A percentile compares a stretch with the other conserved stretches of the same genome.
These are phyloP conservation scores for Phytophthora niederhauseri DNA, from an alignment of 352 stramenopile species.

Conservation along the genomic window DNA sequence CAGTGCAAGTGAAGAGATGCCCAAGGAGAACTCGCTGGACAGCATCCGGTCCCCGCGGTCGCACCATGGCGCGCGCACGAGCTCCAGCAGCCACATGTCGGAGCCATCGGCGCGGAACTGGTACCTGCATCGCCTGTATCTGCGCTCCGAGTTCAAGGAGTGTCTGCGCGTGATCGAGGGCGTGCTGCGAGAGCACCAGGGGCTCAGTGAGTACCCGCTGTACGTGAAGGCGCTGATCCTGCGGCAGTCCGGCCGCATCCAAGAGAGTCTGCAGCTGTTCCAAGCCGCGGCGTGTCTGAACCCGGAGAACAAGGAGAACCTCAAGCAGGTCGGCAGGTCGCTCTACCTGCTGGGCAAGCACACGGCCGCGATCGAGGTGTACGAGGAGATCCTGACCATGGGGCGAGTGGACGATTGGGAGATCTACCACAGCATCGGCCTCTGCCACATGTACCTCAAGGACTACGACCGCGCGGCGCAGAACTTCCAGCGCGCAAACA, in stretches of 20 bases:
- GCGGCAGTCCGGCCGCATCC: slow-evolving; percentile 86
- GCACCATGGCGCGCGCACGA: slow-evolving; percentile 32
- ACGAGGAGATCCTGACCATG: slow-evolving; percentile 90
- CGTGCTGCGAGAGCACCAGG: slow-evolving; percentile 81
- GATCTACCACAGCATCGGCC: slow-evolving; percentile 92
- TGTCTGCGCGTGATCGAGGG: slow-evolving; percentile 92
- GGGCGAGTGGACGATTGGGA: slow-evolving; percentile 91
- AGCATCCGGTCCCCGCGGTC: slow-evolving; percentile 63
- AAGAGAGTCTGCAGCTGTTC: slow-evolving; percentile 92
- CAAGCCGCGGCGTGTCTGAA: slow-evolving; percentile 93
- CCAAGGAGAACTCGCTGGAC: slow-evolving; percentile 43
- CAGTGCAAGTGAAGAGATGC: slow-evolving; percentile 1
- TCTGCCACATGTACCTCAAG: slow-evolving; percentile 94
- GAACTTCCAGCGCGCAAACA: slow-evolving; percentile 92
- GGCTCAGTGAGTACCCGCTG: slow-evolving; percentile 92
- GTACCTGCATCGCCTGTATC: slow-evolving; percentile 85
- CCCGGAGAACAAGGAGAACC: slow-evolving; percentile 90
- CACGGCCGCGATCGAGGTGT: slow-evolving; percentile 91
- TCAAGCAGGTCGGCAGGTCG: slow-evolving; percentile 90
- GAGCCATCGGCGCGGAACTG: slow-evolving; percentile 78
- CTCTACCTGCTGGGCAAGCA: slow-evolving; percentile 91
- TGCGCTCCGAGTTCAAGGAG: slow-evolving; percentile 89
- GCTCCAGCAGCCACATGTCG: slow-evolving; percentile 25
- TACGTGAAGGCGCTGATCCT: slow-evolving; percentile 94
- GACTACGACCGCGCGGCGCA: slow-evolving; percentile 90